Evolutionary conservation across 2,329 filamentous ascomycete genomes (phyloP), one percentile per base, ranked within the genome.

Genomic region (Botrytis tulipae): DNA sequence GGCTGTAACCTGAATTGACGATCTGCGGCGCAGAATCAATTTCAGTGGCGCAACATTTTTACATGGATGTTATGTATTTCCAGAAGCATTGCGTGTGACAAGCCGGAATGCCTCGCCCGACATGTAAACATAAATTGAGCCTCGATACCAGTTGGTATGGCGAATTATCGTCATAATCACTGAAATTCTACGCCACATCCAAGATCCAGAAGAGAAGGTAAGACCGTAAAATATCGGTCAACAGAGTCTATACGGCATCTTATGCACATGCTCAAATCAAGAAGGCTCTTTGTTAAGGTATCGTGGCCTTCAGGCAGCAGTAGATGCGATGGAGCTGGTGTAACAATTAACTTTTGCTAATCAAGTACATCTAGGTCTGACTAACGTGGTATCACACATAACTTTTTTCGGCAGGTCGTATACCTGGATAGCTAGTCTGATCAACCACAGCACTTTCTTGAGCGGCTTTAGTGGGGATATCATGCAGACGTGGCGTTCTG

Each of bases 251-350:
- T 37, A 46, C 46, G 29, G 48, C 46, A 67, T 67, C 14, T 57
- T 20, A 72, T 57, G 70, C 60, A 71, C 25, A n/a, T 42, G 44
- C 25, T 35, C 61, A 67, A 72, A 72, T 46, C 14, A 18, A 54
- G 70, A 71, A 57, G n/a, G 60, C 37, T 57, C 40, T 57, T 29
- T 54, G 20, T 54, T 44, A 18, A 4, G 60, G 51, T 66, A 32
- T 65, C 22, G 37, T 67, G 59, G 37, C 46, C 46, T 32, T 51
- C 44, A 51, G 69, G 59, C 42, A 71, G 32, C 69, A 65, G 67
- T 32, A 71, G 25, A 54, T 35, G 12, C 20, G 7, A 14, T n/a
- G 18, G 32, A 35, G 16, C n/a, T 66, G 14, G 29, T 51, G n/a
- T 29, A 29, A 29, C 40, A 37, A 42, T 16, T 18, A 57, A 51